Evolutionary conservation across 2,329 filamentous ascomycete species (phyloP).

Genomic region (Stemphylium beticola): DNA sequence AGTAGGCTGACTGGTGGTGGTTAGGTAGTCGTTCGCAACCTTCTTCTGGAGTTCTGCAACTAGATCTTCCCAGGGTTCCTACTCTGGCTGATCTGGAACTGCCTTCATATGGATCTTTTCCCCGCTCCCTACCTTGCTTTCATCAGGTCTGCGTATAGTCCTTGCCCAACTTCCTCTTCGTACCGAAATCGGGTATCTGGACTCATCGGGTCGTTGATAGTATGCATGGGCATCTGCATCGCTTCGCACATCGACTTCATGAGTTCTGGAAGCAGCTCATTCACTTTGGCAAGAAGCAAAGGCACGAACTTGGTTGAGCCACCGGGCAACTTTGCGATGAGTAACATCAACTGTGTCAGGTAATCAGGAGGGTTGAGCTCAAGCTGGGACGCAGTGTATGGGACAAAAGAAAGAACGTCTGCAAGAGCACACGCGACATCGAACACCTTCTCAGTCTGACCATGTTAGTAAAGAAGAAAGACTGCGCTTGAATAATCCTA

Average conservation of each 20-base stretch:
- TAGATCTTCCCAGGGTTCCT: neutral
- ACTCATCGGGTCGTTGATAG: slow-evolving; percentile 27
- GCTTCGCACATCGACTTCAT: slow-evolving; percentile 23
- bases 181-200: slow-evolving; percentile 30
- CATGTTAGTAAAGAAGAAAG: slow-evolving; percentile 6
- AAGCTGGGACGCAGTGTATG: slow-evolving; percentile 14
- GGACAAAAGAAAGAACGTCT: slow-evolving; percentile 36
- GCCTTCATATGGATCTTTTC: too few relatives aligned
- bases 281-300: slow-evolving; percentile 34
- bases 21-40: neutral
- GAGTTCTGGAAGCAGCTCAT: slow-evolving; percentile 32
- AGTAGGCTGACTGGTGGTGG: neutral
- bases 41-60: neutral
- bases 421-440: slow-evolving; percentile 39
- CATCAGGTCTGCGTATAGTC: slow-evolving; percentile 12
- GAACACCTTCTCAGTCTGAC: slow-evolving; percentile 38
- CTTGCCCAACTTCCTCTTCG: slow-evolving; percentile 35
- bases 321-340: slow-evolving; percentile 32
- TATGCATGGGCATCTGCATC: slow-evolving; percentile 14
- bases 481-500: neutral
- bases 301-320: slow-evolving; percentile 35
- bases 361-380: slow-evolving; percentile 28
- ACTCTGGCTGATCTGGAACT: too few relatives aligned
- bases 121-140: too few relatives aligned
- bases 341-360: slow-evolving; percentile 22